phyloP scores from a whole-genome alignment of 805 yeast genomes.

The Nakazawaea sp. region DNA sequence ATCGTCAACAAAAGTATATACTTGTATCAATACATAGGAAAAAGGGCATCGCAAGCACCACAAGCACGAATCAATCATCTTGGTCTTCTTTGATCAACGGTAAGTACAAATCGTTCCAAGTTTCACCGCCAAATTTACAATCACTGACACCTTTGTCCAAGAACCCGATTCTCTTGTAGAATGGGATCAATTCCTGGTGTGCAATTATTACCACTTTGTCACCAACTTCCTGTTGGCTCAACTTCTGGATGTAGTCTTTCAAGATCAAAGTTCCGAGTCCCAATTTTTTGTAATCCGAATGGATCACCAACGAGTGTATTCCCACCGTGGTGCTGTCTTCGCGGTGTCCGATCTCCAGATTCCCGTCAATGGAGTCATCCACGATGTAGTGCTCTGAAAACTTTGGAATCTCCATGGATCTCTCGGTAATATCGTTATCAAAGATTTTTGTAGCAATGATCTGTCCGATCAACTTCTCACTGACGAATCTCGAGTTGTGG shows the following conservation, averaged over 20 bases:
- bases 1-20: too few species aligned
- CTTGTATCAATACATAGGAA: not conserved
- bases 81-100: constrained; percentile 36
- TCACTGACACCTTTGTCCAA: constrained; percentile 57
- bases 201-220: constrained; percentile 70
- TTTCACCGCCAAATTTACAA: constrained; percentile 49
- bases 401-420: constrained; percentile 55
- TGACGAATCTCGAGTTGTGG: constrained; percentile 34
- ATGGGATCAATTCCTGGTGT: constrained; percentile 60
- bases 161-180: constrained; percentile 81
- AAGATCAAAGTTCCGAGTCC: constrained; percentile 77
- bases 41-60: not conserved
- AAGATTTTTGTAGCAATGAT: constrained; percentile 69
- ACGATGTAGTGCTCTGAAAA: constrained; percentile 16
- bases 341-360: constrained; percentile 48
- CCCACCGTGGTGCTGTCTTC: constrained; percentile 74
- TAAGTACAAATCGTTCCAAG: constrained; percentile 53
- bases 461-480: constrained; percentile 73
- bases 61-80: constrained; percentile 21
- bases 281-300: constrained; percentile 71
- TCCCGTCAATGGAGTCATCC: constrained; percentile 15
- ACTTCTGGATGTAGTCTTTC: constrained; percentile 86
- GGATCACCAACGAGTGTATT: constrained; percentile 74
- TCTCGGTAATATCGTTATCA: constrained; percentile 42
- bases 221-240: constrained; percentile 83